Percentiles rank a stretch among this genome's conserved stretches.
These are phyloP conservation scores for Leccinellum albellum DNA, from an alignment of 768 basidiomycete species.

Conservation along the genomic window DNA sequence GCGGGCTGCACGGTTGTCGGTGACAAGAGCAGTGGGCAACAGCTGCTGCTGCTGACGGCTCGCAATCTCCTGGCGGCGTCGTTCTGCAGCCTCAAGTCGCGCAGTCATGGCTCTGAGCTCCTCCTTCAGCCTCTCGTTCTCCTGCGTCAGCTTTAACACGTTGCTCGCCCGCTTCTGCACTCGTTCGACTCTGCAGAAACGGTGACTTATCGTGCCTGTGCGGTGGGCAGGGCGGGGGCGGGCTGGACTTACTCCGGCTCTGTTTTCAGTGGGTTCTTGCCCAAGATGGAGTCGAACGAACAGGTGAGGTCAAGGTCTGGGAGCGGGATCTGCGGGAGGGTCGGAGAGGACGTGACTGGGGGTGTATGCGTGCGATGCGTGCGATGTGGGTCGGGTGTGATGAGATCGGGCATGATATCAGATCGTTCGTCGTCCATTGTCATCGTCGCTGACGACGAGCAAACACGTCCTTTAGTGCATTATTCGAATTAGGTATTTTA, in stretches of 20 bases:
- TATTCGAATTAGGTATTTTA: constrained; percentile 3
- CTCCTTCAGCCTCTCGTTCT: constrained; percentile 75
- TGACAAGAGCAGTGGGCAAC: constrained; percentile 1
- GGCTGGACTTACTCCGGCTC: constrained; percentile 47
- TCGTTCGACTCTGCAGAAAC: constrained; percentile 29
- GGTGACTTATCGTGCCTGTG: constrained; percentile 32
- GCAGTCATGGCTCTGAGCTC: constrained; percentile 74
- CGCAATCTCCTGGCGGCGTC: constrained; percentile 45
- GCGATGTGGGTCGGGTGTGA: constrained; percentile 6
- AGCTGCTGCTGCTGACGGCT: constrained; percentile 33
- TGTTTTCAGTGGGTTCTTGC: constrained; percentile 11
- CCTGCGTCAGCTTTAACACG: constrained; percentile 70
- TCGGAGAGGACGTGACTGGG: constrained; percentile 26
- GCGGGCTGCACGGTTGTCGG: constrained; percentile 13
- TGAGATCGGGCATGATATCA: constrained; percentile 20
- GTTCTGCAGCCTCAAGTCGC: constrained; percentile 70
- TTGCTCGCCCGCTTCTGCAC: constrained; percentile 73
- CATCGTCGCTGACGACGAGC: constrained; percentile 23
- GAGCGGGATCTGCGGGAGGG: constrained; percentile 52
- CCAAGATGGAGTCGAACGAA: constrained; percentile 42
- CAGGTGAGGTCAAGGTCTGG: constrained; percentile 43
- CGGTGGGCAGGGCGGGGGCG: constrained; percentile 16
- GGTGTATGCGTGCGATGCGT: constrained; percentile 18
- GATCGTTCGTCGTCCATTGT: constrained; percentile 26
- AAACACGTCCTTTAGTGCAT: background rate